Conservation (phyloP, 768 basidiomycete species). For the Collybiopsis confluens region DNA sequence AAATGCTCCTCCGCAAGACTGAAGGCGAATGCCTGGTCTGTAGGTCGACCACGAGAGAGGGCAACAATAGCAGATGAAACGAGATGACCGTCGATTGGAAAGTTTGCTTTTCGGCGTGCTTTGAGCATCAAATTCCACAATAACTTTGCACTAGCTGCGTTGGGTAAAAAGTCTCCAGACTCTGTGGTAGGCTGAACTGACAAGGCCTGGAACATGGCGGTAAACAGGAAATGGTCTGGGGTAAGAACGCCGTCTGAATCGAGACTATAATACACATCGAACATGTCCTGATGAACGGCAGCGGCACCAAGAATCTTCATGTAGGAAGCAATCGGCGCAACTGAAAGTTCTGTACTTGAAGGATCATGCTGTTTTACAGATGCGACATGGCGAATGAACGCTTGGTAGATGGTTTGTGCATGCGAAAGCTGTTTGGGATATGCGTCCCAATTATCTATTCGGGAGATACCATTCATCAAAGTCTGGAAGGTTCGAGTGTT, state of each 20-base stretch:
- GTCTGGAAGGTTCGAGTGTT: slow-evolving; percentile 64
- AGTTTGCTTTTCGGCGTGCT: slow-evolving; percentile 39
- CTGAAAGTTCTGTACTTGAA: slow-evolving; percentile 41
- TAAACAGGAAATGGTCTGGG: slow-evolving; percentile 57
- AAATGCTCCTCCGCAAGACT: slow-evolving; percentile 58
- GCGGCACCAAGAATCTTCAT: slow-evolving; percentile 63
- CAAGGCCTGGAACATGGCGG: slow-evolving; percentile 59
- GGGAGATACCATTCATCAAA: slow-evolving; percentile 60
- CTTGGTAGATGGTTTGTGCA: slow-evolving; percentile 56
- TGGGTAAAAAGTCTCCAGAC: slow-evolving; percentile 28
- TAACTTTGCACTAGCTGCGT: slow-evolving; percentile 63
- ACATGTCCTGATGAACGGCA: slow-evolving; percentile 59
- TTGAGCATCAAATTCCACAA: slow-evolving; percentile 68
- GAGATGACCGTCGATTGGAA: slow-evolving; percentile 51
- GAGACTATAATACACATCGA: slow-evolving; percentile 71
- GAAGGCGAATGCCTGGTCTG: slow-evolving; percentile 66
- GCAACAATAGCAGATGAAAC: slow-evolving; percentile 50
- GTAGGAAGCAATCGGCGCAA: slow-evolving; percentile 52
- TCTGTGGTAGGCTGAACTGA: slow-evolving; percentile 22
- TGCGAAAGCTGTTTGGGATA: slow-evolving; percentile 59
- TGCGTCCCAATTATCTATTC: slow-evolving; percentile 56
- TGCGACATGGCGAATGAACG: slow-evolving; percentile 47
- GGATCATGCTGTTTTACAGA: slow-evolving; percentile 46
- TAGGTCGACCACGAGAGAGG: slow-evolving; percentile 48
- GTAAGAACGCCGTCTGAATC: slow-evolving; percentile 60